Conservation (phyloP, 2,329 filamentous ascomycete species). For the Sarocladium strictum region DNA sequence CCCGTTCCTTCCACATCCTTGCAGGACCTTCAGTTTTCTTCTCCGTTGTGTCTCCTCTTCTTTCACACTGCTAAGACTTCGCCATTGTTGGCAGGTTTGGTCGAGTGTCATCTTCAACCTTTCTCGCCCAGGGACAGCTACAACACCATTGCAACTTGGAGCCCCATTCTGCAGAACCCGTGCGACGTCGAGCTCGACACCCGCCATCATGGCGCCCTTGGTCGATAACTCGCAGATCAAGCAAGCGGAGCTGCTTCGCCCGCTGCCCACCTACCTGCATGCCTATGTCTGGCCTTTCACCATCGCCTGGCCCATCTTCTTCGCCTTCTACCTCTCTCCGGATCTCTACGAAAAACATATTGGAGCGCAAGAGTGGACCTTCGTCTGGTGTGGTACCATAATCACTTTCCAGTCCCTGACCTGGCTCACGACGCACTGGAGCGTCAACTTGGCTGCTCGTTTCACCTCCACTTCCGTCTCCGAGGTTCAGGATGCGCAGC, state of each 20-base stretch:
- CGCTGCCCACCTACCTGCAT: conserved; percentile 74
- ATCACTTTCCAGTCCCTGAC: conserved; percentile 80
- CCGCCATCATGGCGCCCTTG: conserved; percentile 61
- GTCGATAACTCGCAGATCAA: conserved; percentile 90
- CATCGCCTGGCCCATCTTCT: conserved; percentile 86
- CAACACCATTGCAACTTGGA: not conserved
- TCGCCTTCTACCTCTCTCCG: conserved; percentile 76
- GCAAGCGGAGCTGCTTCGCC: conserved; percentile 80
- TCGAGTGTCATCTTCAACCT: not conserved
- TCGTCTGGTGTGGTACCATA: conserved; percentile 86
- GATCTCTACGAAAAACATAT: conserved; percentile 89
- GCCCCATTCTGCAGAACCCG: not conserved
- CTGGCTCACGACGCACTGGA: conserved; percentile 98
- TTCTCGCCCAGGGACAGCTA: not conserved
- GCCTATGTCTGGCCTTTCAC: conserved; percentile 90
- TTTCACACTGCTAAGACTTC: not conserved
- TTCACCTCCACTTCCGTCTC: conserved; percentile 74
- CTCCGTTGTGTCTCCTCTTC: not conserved
- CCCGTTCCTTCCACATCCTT: not conserved
- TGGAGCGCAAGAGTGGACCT: conserved; percentile 93
- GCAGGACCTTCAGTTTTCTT: not conserved
- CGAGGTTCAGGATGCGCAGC: conserved; percentile 64
- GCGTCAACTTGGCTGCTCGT: conserved; percentile 73
- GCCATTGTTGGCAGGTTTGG: not conserved
- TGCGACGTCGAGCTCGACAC: not conserved